Evolutionary conservation across 73 alveolate genomes (phyloP), one percentile per base, ranked within the genome.

Genomic region (Uronychia setigera): DNA sequence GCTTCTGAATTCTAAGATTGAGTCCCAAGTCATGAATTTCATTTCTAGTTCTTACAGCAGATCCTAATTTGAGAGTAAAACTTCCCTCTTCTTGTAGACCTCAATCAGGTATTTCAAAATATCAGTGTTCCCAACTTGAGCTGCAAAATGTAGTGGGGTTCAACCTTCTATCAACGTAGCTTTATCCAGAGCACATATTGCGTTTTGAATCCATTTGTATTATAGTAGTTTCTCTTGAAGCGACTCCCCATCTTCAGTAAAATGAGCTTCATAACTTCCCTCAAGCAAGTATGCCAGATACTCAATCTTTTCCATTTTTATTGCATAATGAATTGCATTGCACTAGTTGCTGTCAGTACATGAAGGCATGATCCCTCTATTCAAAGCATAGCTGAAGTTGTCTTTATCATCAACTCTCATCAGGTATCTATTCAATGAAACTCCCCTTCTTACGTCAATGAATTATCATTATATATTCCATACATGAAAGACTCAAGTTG

Each of bases 261-360:
- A 5, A 31, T 76, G 32, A 5, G 81, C 81, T 5, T 26, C n/a
- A 58, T 29, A 76, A 27, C 26, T 1, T 5, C 81, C 81, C 32
- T 76, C 81, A 1, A 76, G 81, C 1, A 76, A 27, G 59, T 76
- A 76, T 5, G 81, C 46, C 1, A 76, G 59, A 27, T 28, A 76
- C 28, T 76, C 81, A 31, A 76, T 25, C 59, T 27, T 25, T 30
- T 76, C 81, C 32, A 76, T 26, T 32, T 26, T 76, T 1, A 76
- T 76, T 5, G 81, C 81, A 27, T 76, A 76, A 76, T 76, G 81
- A 27, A 76, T 28, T 9, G 81, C 81, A 76, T 76, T 76, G 28
- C 32, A 13, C 27, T 31, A 28, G 59, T 76, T 31, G 46, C 29
- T 5, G 32, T 76, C 81, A 31, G 5, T 26, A 27, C 59, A 76